Evolutionary conservation across 768 basidiomycete genomes (phyloP), one percentile per base, ranked within the genome.

Genomic region (Psilocybe cubensis): DNA sequence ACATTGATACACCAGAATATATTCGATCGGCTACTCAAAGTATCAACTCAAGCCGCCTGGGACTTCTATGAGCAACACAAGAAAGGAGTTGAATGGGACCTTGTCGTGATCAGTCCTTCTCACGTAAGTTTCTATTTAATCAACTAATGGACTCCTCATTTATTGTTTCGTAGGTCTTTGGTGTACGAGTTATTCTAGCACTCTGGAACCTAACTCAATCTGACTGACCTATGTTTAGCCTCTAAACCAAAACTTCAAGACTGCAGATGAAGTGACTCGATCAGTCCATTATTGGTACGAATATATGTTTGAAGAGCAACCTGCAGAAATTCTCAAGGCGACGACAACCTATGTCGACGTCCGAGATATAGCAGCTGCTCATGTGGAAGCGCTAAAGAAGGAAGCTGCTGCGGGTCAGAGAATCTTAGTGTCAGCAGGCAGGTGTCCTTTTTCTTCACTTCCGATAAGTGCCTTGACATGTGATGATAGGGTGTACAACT

Each of bases 341-440:
- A 56, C 64, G 4, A 64, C 65, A 12, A 57, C 63, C 20, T 83
- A 78, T 75, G 64, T 82, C 24, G 82, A 86, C 50, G 84, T 85
- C 4, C 78, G 84, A 4, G 85, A 87, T 65, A 65, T 84, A 28
- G 85, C 85, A 0, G 72, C 77, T 20, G 86, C 80, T 0, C 87
- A 89, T 66, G 75, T 76, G 0, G 67, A 73, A 4, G 83, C 84
- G 4, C 68, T 91, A 18, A 76, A 77, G 52, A 79, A 76, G 51
- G 72, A 78, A 24, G 77, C 73, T 2, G 87, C 86, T 0, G 80
- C 78, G 2, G 83, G 83, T 1, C 75, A 89, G 53, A 74, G 89
- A 33, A 79, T 89, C 63, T 76, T 89, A 63, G 60, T 83, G 33
- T 70, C 69, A 17, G 71, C 68, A 2, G 76, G 79, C 70, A 50